Evolutionary conservation across 2,329 filamentous ascomycete species (phyloP).

Genomic region (Aspergillus phoenicis): DNA sequence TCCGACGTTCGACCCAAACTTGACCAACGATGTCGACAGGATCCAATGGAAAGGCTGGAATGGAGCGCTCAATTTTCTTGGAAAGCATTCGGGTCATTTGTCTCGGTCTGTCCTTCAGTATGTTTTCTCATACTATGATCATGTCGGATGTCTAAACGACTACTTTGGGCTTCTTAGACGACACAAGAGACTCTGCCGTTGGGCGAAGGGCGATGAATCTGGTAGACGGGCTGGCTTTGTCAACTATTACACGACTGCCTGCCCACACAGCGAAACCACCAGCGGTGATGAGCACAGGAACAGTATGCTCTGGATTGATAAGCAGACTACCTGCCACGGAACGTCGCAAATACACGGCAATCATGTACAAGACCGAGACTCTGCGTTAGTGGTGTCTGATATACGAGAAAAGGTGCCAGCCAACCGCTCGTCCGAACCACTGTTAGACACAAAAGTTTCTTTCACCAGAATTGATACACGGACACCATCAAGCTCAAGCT

Average conservation of each 20-base stretch:
- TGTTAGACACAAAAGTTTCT: too few species aligned
- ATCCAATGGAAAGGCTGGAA: not conserved
- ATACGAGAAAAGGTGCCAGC: too few species aligned
- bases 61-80: not conserved
- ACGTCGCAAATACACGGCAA: too few species aligned
- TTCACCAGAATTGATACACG: too few species aligned
- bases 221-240: not conserved
- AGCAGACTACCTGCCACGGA: not conserved
- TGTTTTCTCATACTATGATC: not conserved
- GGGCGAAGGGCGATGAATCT: not conserved
- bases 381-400: too few species aligned
- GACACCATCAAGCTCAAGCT: not conserved
- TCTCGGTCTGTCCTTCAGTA: not conserved
- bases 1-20: not conserved
- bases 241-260: slow-evolving; percentile 1
- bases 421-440: too few species aligned
- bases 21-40: not conserved
- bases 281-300: not conserved
- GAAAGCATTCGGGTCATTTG: not conserved
- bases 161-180: not conserved
- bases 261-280: too few species aligned
- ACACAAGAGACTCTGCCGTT: not conserved
- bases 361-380: too few species aligned
- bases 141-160: not conserved
- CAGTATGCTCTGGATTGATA: not conserved